Percentiles rank a stretch among this genome's conserved stretches.
Conservation (phyloP, 2,329 filamentous ascomycete species). For the Grosmannia serpens region DNA sequence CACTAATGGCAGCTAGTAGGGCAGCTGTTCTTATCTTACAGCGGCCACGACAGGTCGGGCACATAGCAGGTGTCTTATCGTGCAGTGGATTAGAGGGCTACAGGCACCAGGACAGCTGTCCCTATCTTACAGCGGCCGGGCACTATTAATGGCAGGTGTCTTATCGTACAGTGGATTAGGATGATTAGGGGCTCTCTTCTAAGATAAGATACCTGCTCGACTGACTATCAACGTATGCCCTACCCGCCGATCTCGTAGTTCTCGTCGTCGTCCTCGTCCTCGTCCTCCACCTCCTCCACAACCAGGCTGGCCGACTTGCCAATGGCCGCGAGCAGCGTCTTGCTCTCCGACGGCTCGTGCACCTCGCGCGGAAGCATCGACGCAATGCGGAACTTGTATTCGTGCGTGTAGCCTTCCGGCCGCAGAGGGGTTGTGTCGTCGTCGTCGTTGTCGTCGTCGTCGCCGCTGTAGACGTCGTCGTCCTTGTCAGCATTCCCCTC, state of each 20-base stretch:
- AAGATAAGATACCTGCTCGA: too few relatives aligned
- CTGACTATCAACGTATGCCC: too few relatives aligned
- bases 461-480: constrained; percentile 10
- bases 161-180: too few relatives aligned
- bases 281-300: constrained; percentile 50
- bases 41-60: too few relatives aligned
- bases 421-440: constrained; percentile 27
- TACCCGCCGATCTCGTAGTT: background rate
- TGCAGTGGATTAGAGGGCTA: too few relatives aligned
- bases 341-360: constrained; percentile 56
- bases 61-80: too few relatives aligned
- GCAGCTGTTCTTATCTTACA: too few relatives aligned
- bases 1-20: too few relatives aligned
- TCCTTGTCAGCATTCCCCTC: constrained; percentile 13
- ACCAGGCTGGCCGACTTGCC: constrained; percentile 80
- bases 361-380: constrained; percentile 76
- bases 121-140: too few relatives aligned
- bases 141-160: too few relatives aligned
- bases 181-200: too few relatives aligned
- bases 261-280: constrained; percentile 5
- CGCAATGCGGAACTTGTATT: constrained; percentile 76
- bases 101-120: too few relatives aligned
- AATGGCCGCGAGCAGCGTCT: constrained; percentile 60
- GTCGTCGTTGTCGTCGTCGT: constrained; percentile 14
- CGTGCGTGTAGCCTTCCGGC: constrained; percentile 63